A percentile compares a stretch with the other conserved stretches of the same genome.
phyloP scores from a whole-genome alignment of 139 green algal species.

The Closterium sp. region DNA sequence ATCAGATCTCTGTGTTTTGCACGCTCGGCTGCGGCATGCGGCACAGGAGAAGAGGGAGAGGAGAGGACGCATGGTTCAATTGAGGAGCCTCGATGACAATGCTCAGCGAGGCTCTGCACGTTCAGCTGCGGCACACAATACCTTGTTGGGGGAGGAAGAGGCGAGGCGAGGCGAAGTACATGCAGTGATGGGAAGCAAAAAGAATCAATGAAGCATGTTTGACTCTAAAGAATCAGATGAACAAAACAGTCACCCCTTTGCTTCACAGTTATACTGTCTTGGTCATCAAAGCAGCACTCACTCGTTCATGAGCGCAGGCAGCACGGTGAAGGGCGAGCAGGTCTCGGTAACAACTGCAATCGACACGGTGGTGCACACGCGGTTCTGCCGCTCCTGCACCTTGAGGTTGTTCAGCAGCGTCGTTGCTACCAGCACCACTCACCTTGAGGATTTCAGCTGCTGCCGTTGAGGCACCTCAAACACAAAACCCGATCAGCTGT shows the following conservation, averaged over 20 bases:
- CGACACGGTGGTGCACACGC: slow-evolving; percentile 98
- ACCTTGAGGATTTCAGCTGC: too few relatives aligned
- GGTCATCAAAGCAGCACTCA: not conserved
- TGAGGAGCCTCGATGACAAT: too few relatives aligned
- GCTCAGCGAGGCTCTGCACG: slow-evolving; percentile 91
- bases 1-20: too few relatives aligned
- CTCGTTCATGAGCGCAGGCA: slow-evolving; percentile 97
- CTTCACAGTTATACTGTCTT: too few relatives aligned
- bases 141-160: not conserved
- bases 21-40: slow-evolving; percentile 67
- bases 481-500: not conserved
- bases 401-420: slow-evolving; percentile 99
- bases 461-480: too few relatives aligned
- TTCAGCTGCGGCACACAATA: slow-evolving; percentile 96
- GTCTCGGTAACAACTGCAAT: slow-evolving; percentile 92
- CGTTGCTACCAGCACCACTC: slow-evolving; percentile 77
- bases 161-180: too few relatives aligned
- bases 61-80: too few relatives aligned
- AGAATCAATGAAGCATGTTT: too few relatives aligned
- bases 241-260: too few relatives aligned
- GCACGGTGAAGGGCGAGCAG: slow-evolving; percentile 95
- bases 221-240: too few relatives aligned
- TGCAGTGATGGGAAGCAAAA: too few relatives aligned
- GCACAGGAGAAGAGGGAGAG: slow-evolving; percentile 41
- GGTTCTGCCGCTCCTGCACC: slow-evolving; percentile 97